Conservation (phyloP, 371 early-diverging fungal genomes). For the Apophysomyces variabilis region DNA sequence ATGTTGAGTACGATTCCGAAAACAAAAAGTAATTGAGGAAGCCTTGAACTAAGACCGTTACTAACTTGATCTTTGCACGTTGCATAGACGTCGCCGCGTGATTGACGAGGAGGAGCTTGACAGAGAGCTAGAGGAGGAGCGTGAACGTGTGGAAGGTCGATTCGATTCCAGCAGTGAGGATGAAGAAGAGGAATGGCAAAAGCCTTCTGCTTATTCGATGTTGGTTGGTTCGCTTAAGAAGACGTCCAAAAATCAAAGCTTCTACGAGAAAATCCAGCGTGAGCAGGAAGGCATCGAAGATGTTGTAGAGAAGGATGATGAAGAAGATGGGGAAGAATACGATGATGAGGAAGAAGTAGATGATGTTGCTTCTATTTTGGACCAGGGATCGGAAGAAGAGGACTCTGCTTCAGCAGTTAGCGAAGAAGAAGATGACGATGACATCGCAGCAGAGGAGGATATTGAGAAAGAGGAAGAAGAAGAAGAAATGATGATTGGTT, state of each 20-base stretch:
- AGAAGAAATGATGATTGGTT: slow-evolving; percentile 29
- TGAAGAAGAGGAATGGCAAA: slow-evolving; percentile 40
- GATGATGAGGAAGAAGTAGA: slow-evolving; percentile 35
- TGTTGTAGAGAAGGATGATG: slow-evolving; percentile 15
- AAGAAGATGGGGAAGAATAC: slow-evolving; percentile 37
- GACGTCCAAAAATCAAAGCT: slow-evolving; percentile 49
- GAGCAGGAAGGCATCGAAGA: slow-evolving; percentile 52
- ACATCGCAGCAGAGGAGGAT: slow-evolving; percentile 1
- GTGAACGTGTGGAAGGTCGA: slow-evolving; percentile 38
- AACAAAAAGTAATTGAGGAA: background rate
- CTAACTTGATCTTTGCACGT: background rate
- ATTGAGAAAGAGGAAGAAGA: slow-evolving; percentile 28
- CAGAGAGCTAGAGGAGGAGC: slow-evolving; percentile 48
- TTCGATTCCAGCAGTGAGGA: slow-evolving; percentile 41
- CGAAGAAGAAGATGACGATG: slow-evolving; percentile 7
- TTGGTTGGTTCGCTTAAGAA: slow-evolving; percentile 49
- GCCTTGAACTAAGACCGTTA: background rate
- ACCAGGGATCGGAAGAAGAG: slow-evolving; percentile 22
- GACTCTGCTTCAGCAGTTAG: background rate
- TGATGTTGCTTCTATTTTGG: slow-evolving; percentile 16
- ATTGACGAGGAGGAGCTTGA: slow-evolving; percentile 58
- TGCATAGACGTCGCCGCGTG: slow-evolving; percentile 38
- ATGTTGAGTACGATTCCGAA: slow-evolving; percentile 9
- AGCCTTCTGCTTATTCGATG: slow-evolving; percentile 53
- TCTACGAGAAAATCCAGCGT: slow-evolving; percentile 44